phyloP scores from a whole-genome alignment of 2,329 filamentous ascomycete species.

The Hypoxylon sp. region DNA sequence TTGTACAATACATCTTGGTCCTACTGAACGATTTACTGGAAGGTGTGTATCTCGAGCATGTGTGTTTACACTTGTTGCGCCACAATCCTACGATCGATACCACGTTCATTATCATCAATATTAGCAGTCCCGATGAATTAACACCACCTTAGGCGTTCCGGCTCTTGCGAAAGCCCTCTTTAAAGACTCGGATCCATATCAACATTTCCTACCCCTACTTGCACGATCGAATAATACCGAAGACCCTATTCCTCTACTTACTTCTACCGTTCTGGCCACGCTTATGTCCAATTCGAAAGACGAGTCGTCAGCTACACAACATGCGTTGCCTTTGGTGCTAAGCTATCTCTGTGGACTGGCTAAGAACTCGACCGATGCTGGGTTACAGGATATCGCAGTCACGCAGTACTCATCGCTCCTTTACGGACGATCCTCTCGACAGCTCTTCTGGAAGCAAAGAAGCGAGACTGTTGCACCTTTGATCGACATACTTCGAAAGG shows the following conservation, averaged over 20 bases:
- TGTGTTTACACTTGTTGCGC: too few species aligned
- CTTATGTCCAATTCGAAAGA: constrained; percentile 76
- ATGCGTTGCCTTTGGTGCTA: constrained; percentile 81
- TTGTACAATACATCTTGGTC: constrained; percentile 94
- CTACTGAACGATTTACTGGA: constrained; percentile 87
- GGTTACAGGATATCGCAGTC: constrained; percentile 93
- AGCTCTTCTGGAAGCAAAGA: constrained; percentile 90
- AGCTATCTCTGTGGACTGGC: constrained; percentile 85
- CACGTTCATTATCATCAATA: too few species aligned
- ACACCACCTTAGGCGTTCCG: constrained; percentile 67
- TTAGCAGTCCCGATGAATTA: constrained; percentile 13
- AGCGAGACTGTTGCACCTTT: constrained; percentile 85
- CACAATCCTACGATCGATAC: too few species aligned
- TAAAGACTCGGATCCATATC: constrained; percentile 79
- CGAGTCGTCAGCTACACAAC: constrained; percentile 69
- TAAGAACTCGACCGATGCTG: constrained; percentile 80
- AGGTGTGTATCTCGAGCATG: constrained; percentile 66
- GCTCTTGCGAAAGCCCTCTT: constrained; percentile 79
- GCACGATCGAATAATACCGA: constrained; percentile 76
- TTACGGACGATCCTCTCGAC: constrained; percentile 75
- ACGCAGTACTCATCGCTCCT: constrained; percentile 89
- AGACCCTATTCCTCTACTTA: constrained; percentile 87
- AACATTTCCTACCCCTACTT: constrained; percentile 84
- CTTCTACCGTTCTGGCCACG: constrained; percentile 84
- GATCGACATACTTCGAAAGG: constrained; percentile 81